Conservation (phyloP, 2,329 filamentous ascomycete species). For the Diaporthe batatas region DNA sequence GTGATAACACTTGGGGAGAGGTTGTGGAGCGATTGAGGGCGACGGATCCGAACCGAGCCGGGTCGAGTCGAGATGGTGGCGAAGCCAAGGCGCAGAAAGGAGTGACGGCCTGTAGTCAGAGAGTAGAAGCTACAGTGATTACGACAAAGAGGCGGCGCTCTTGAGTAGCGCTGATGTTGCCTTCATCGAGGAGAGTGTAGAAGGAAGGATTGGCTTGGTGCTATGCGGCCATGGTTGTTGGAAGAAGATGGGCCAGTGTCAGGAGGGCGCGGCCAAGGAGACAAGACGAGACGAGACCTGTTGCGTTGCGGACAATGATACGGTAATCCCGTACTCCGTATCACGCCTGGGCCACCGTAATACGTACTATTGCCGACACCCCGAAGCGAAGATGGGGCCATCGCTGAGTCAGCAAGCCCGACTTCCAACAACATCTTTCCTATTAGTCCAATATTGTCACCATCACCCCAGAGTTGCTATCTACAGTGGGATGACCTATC, state of each 20-base stretch:
- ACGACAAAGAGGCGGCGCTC: slow-evolving; percentile 39
- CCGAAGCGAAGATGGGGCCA: not conserved
- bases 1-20: not conserved
- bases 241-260: slow-evolving; percentile 15
- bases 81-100: slow-evolving; percentile 25
- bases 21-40: slow-evolving; percentile 21
- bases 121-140: slow-evolving; percentile 3
- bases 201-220: slow-evolving; percentile 18
- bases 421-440: not conserved
- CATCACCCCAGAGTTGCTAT: no score
- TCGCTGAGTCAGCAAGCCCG: slow-evolving; percentile 11
- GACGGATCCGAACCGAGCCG: slow-evolving; percentile 5
- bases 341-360: slow-evolving; percentile 10
- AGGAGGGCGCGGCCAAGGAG: slow-evolving; percentile 29
- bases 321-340: slow-evolving; percentile 33
- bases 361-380: not conserved
- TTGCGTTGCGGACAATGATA: slow-evolving; percentile 32
- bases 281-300: slow-evolving; percentile 34
- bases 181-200: slow-evolving; percentile 37
- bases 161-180: slow-evolving; percentile 33
- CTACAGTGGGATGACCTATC: no score
- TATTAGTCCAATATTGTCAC: no score
- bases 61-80: slow-evolving; percentile 10
- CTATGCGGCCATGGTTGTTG: slow-evolving; percentile 31
- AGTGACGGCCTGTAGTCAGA: slow-evolving; percentile 17